Percentiles rank a stretch among this genome's conserved stretches.
Conservation (phyloP, 2,329 filamentous ascomycete genomes). For the Calycina herbarum region DNA sequence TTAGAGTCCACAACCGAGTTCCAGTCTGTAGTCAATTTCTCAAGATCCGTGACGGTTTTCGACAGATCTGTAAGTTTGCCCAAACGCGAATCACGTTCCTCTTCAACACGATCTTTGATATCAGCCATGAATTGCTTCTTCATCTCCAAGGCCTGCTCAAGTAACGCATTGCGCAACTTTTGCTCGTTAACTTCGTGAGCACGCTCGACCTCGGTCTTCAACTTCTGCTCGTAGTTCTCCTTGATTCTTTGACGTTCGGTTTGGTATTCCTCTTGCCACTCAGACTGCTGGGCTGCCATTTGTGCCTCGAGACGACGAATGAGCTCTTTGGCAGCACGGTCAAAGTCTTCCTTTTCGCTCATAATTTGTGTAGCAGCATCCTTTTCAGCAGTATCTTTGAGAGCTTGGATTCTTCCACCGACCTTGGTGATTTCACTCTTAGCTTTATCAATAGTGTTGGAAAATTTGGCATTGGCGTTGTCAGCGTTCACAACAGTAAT, state of each 20-base stretch:
- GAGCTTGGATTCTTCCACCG: conserved; percentile 71
- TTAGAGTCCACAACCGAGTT: conserved; percentile 88
- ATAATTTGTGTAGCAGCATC: conserved; percentile 68
- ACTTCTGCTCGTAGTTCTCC: conserved; percentile 74
- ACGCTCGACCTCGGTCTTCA: conserved; percentile 75
- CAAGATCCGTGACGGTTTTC: conserved; percentile 75
- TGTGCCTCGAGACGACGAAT: conserved; percentile 82
- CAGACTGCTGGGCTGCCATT: conserved; percentile 76
- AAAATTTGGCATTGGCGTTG: conserved; percentile 74
- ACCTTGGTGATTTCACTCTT: conserved; percentile 81
- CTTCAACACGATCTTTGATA: conserved; percentile 79
- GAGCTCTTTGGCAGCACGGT: conserved; percentile 83
- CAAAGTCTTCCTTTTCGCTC: conserved; percentile 71
- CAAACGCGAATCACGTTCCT: conserved; percentile 82
- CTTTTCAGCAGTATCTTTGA: conserved; percentile 71
- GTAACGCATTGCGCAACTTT: conserved; percentile 77
- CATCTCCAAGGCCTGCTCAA: conserved; percentile 86
- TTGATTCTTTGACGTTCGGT: conserved; percentile 79
- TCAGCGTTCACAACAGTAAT: conserved; percentile 92
- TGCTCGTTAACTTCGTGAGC: conserved; percentile 80
- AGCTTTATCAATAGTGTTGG: conserved; percentile 76
- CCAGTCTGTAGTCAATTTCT: conserved; percentile 85
- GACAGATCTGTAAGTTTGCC: conserved; percentile 82
- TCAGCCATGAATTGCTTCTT: conserved; percentile 81
- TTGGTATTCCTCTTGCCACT: conserved; percentile 87